phyloP scores from a whole-genome alignment of 2,329 filamentous ascomycete genomes.

The Fusarium sp. region DNA sequence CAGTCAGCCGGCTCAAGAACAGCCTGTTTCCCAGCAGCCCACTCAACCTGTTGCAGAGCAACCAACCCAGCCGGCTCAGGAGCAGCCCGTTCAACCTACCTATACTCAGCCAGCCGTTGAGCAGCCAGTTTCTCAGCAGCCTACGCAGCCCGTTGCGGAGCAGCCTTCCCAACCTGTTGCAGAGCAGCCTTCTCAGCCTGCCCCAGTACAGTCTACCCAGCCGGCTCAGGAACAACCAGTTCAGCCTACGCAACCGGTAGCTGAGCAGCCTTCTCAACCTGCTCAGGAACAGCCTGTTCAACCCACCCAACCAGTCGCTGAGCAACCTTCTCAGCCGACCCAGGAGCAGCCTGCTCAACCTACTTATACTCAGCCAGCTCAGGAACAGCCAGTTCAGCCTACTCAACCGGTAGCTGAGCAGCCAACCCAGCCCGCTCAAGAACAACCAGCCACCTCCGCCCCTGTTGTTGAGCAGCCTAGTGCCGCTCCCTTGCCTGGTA shows the following conservation, averaged over 20 bases:
- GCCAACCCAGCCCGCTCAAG: no score
- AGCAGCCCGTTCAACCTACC: slow-evolving; percentile 12
- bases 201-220: neutral
- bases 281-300: neutral
- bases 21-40: slow-evolving; percentile 12
- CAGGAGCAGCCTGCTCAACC: neutral
- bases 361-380: neutral
- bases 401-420: no score
- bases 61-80: slow-evolving; percentile 4
- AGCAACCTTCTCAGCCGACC: slow-evolving; percentile 27
- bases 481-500: slow-evolving; percentile 20
- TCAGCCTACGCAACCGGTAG: slow-evolving; percentile 17
- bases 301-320: neutral
- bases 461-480: slow-evolving; percentile 17
- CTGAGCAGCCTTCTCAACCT: slow-evolving; percentile 13
- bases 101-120: no score
- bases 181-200: slow-evolving; percentile 10
- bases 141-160: neutral
- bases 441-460: no score
- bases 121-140: neutral
- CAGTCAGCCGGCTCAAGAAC: neutral
- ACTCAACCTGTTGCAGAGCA: slow-evolving; percentile 16
- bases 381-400: no score
- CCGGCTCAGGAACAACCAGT: slow-evolving; percentile 8
- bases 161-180: neutral